Conservation (phyloP, 2,329 filamentous ascomycete species). For the Pestalotiopsis sp. region DNA sequence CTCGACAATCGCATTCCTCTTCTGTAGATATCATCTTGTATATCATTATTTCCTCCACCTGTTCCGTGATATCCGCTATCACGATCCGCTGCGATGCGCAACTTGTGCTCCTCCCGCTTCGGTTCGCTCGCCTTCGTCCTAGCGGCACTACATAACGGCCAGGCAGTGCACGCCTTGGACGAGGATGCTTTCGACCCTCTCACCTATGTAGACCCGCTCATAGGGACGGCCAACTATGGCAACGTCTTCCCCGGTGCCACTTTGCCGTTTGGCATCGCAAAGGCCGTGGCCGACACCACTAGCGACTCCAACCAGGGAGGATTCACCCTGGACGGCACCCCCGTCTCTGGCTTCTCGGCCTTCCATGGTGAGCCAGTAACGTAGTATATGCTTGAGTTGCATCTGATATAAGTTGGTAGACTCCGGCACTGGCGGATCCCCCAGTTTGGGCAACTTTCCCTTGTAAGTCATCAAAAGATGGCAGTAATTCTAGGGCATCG, state of each 20-base stretch:
- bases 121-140: slow-evolving; percentile 12
- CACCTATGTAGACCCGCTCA: slow-evolving; percentile 53
- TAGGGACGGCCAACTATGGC: slow-evolving; percentile 52
- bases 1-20: not conserved
- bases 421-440: slow-evolving; percentile 57
- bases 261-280: slow-evolving; percentile 48
- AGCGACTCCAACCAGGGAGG: slow-evolving; percentile 58
- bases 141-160: slow-evolving; percentile 16
- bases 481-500: too few relatives aligned
- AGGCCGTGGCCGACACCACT: slow-evolving; percentile 59
- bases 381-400: not conserved
- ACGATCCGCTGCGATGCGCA: not conserved
- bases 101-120: not conserved
- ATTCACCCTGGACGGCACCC: slow-evolving; percentile 53
- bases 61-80: not conserved
- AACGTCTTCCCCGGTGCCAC: slow-evolving; percentile 48
- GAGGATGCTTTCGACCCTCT: slow-evolving; percentile 34
- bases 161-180: not conserved
- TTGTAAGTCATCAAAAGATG: slow-evolving; percentile 33
- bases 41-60: too few relatives aligned
- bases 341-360: slow-evolving; percentile 57
- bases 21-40: too few relatives aligned
- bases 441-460: slow-evolving; percentile 74
- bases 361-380: slow-evolving; percentile 54
- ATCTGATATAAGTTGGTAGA: slow-evolving; percentile 24